These are phyloP conservation scores for Heterotrichella gracilis DNA, from an alignment of 352 stramenopile species.

Conservation along the genomic window DNA sequence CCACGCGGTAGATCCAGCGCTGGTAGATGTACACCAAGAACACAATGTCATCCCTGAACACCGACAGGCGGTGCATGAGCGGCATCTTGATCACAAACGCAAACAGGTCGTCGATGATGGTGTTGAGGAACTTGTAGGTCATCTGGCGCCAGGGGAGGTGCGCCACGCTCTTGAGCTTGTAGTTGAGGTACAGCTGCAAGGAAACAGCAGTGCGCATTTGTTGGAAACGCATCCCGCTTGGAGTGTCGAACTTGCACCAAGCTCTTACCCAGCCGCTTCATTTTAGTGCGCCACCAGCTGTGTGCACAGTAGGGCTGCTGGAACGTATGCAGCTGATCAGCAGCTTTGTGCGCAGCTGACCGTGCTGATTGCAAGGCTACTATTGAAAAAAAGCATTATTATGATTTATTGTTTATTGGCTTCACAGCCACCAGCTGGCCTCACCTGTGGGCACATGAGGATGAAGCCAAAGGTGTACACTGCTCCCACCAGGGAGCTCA, in stretches of 20 bases:
- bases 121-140: slow-evolving; percentile 89
- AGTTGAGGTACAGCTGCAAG: slow-evolving; percentile 93
- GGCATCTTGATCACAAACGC: slow-evolving; percentile 88
- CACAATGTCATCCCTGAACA: slow-evolving; percentile 91
- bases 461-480: slow-evolving; percentile 96
- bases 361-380: no score
- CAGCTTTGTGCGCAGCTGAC: no score
- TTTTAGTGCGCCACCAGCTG: no score
- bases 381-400: no score
- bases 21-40: slow-evolving; percentile 99
- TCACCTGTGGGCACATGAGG: slow-evolving; percentile 90
- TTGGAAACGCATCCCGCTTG: no score
- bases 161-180: slow-evolving; percentile 67
- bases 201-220: no score
- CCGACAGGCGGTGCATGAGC: slow-evolving; percentile 78
- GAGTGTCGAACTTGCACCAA: no score
- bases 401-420: no score
- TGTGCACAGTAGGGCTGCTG: no score
- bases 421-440: no score
- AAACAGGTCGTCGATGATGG: slow-evolving; percentile 84
- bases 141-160: slow-evolving; percentile 75
- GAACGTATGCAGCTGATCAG: no score
- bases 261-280: no score
- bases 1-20: slow-evolving; percentile 69
- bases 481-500: slow-evolving; percentile 73